A percentile compares a stretch with the other conserved stretches of the same genome.
phyloP scores from a whole-genome alignment of 805 yeast genomes.

The Pichia manshurica region DNA sequence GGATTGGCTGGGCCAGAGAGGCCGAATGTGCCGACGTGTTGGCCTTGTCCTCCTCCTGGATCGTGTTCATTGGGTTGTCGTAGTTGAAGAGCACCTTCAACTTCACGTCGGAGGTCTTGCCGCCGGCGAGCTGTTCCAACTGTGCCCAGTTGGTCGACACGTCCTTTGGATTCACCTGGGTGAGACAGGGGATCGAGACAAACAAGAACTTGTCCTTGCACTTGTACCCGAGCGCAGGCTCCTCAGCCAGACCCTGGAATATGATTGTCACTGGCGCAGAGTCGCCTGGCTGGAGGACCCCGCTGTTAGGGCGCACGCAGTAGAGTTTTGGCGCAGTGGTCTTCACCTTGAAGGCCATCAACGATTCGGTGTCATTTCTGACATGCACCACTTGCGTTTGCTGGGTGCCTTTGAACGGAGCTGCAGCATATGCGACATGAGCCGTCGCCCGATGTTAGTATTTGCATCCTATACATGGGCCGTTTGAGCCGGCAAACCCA shows the following conservation, averaged over 20 bases:
- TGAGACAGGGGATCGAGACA: constrained; percentile 74
- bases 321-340: constrained; percentile 95
- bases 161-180: constrained; percentile 45
- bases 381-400: constrained; percentile 58
- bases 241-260: constrained; percentile 74
- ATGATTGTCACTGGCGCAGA: constrained; percentile 71
- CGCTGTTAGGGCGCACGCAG: constrained; percentile 95
- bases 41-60: constrained; percentile 26
- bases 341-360: constrained; percentile 88
- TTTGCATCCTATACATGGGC: too few species aligned
- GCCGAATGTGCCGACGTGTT: constrained; percentile 3
- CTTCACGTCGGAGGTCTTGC: constrained; percentile 24
- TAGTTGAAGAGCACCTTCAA: constrained; percentile 29
- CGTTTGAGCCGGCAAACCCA: too few species aligned
- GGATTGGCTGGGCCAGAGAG: not conserved
- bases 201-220: constrained; percentile 91
- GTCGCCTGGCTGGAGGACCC: constrained; percentile 70
- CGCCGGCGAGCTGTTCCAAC: constrained; percentile 50
- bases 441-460: too few species aligned
- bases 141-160: constrained; percentile 72
- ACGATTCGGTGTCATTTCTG: constrained; percentile 47
- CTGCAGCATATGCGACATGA: constrained; percentile 30
- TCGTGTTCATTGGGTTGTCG: constrained; percentile 27
- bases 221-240: constrained; percentile 66
- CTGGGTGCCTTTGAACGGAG: constrained; percentile 63